Base-by-base conservation (phyloP, 495 filamentous ascomycete genomes). In the Penicillium riverlandense region DNA sequence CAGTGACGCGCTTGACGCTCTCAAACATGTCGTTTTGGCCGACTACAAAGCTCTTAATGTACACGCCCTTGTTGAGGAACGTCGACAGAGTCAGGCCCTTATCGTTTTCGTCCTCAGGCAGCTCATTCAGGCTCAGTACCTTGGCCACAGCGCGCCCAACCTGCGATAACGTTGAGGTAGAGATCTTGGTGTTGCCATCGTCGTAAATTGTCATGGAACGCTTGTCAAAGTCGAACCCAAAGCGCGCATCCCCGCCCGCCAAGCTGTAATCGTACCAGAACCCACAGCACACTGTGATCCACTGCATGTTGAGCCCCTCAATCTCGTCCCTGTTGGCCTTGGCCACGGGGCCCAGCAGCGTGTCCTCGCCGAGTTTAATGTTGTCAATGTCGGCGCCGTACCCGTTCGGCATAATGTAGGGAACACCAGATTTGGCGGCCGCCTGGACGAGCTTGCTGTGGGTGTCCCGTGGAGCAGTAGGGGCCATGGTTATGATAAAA, bases 391-490 rank as follows among this genome's bases (percentile, higher is more conserved):
- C 76, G 11, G 37, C 38, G 15, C 64, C 74, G 37, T 63, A 85
- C 30, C 67, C 68, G 53, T 84, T 84, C 7, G 85, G 83, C 43
- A 85, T 60, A 47, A 87, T 48, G 59, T 78, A 85, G 2, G 63
- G 63, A 1, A 87, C 73, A 14, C 74, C 75, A 2, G 84, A 82
- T 33, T 74, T 70, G 12, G 71, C 77, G 2, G 84, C 84, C 2
- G 83, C 83, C 8, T 69, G 52, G 50, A 83, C 62, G 37, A 87
- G 68, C 44, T 72, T 70, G 44, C 49, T 55, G 31, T 83, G 73
- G 11, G 63, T 66, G 7, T 72, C 67, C 1, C 50, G 58, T 2
- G 73, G 63, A 0, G 75, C 76, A 1, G 37, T 64, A 11, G 62
- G 60, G 29, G 52, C 37, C 53, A 85, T 55, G 9, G 79, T 82